These are phyloP conservation scores for Brassica carinata DNA, from an alignment of 345 rosid species.

Conservation along the genomic window DNA sequence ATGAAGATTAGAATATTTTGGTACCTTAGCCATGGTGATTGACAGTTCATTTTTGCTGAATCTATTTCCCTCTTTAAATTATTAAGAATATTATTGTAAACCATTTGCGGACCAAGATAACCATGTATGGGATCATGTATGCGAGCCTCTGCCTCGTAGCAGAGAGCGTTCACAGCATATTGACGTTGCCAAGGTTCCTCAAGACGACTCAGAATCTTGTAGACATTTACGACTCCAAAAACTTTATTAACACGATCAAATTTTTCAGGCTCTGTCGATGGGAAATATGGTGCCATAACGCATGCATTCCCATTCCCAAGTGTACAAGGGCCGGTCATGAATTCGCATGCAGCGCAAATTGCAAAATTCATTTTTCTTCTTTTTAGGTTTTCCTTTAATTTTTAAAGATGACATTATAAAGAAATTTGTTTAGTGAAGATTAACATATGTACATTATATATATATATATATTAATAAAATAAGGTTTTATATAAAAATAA, in stretches of 20 bases:
- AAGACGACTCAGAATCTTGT: neutral
- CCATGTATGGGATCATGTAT: neutral
- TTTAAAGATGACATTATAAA: neutral
- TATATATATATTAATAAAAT: neutral
- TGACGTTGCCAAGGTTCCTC: neutral
- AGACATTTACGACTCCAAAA: neutral
- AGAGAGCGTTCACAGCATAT: neutral
- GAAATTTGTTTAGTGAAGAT: neutral
- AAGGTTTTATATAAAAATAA: no score
- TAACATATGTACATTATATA: neutral
- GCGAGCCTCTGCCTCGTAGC: neutral
- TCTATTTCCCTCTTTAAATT: neutral
- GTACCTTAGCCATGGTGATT: neutral
- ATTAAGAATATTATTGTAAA: neutral
- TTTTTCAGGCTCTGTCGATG: neutral
- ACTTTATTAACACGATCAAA: neutral
- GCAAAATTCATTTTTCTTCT: neutral
- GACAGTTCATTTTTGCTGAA: neutral
- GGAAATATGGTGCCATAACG: neutral
- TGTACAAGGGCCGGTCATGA: neutral
- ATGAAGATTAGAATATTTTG: neutral
- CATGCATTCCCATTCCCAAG: neutral
- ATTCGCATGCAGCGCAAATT: neutral
- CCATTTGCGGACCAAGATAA: neutral
- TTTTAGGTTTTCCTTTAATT: neutral